Evolutionary conservation across 2,329 filamentous ascomycete species (phyloP).

Genomic region (Ceratocystis variospora): DNA sequence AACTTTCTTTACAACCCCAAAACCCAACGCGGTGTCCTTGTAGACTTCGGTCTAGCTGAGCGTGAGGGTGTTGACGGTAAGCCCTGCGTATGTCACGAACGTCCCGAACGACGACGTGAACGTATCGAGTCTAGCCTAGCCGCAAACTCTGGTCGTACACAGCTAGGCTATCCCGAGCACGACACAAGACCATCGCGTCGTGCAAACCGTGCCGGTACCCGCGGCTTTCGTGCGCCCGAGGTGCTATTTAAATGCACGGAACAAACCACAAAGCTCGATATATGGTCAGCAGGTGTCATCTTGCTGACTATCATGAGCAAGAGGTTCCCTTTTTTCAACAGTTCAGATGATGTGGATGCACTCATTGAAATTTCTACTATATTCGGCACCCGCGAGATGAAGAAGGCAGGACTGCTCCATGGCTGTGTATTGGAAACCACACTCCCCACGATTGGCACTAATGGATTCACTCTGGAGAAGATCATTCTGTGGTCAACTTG

Average conservation of each 20-base stretch:
- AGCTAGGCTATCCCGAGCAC: conserved; percentile 58
- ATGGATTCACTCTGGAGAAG: conserved; percentile 79
- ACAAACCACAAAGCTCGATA: conserved; percentile 85
- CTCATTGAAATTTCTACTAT: conserved; percentile 96
- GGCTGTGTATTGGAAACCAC: conserved; percentile 86
- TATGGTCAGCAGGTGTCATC: conserved; percentile 97
- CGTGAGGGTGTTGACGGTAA: conserved; percentile 62
- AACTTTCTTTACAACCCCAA: conserved; percentile 89
- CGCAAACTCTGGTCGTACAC: conserved; percentile 41
- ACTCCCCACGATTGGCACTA: conserved; percentile 76
- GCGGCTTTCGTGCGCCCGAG: conserved; percentile 91
- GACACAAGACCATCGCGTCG: conserved; percentile 77
- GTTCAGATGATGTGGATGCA: conserved; percentile 92
- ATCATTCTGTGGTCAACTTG: conserved; percentile 92
- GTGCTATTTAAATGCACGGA: conserved; percentile 95
- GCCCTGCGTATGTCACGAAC: conserved; percentile 67
- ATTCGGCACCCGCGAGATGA: conserved; percentile 78
- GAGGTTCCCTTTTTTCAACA: conserved; percentile 97
- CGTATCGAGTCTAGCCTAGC: conserved; percentile 45
- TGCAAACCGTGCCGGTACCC: conserved; percentile 85
- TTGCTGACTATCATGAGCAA: conserved; percentile 84
- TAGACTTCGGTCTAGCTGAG: conserved; percentile 98
- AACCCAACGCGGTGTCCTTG: conserved; percentile 70
- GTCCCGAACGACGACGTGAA: conserved; percentile 46
- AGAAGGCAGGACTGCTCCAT: conserved; percentile 64